Evolutionary conservation across 1,284 basidiomycete genomes (phyloP).

Genomic region (Naganishia cerealis): DNA sequence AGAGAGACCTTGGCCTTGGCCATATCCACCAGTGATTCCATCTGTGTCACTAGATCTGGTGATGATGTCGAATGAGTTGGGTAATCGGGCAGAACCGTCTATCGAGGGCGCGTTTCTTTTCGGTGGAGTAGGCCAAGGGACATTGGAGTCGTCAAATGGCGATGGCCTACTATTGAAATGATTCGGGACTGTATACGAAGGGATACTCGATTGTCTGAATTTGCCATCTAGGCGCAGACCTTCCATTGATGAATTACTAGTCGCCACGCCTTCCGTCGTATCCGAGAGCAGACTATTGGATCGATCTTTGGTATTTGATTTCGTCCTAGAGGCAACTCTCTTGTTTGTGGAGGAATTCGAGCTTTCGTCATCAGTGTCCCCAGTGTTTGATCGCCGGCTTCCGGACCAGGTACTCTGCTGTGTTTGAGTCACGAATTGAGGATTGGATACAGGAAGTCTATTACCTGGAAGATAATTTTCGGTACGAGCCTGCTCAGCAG

Average conservation of each 20-base stretch:
- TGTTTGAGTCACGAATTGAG: background rate
- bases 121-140: conserved; percentile 3
- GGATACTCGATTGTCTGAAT: background rate
- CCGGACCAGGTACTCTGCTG: background rate
- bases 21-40: background rate
- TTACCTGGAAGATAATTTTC: background rate
- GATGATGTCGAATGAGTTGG: conserved; percentile 12
- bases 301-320: background rate
- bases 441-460: background rate
- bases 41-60: conserved; percentile 10
- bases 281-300: background rate
- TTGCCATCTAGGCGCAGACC: background rate
- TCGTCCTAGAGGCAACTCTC: background rate
- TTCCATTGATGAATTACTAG: background rate
- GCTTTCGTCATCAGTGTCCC: conserved; percentile 6
- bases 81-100: background rate
- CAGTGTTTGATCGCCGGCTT: background rate
- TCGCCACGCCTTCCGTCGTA: background rate
- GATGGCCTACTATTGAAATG: background rate
- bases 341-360: background rate
- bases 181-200: background rate
- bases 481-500: conserved; percentile 12
- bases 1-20: background rate
- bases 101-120: background rate
- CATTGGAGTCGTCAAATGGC: conserved; percentile 16